Base-by-base conservation (phyloP, 768 basidiomycete species). In the Phaffia tasmanica region DNA sequence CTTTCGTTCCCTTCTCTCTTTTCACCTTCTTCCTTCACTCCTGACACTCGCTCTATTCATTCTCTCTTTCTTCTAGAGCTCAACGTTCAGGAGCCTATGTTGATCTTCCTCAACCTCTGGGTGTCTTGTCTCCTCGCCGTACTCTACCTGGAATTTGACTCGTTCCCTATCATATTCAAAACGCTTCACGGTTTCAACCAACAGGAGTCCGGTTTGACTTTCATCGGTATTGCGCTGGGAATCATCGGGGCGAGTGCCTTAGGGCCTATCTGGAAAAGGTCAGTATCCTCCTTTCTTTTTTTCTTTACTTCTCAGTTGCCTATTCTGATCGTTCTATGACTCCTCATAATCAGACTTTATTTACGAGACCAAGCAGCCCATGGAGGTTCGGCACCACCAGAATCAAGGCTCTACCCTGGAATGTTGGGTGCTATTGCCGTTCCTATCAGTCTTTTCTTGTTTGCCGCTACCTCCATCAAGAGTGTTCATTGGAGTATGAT, bases 391-490 rank as follows among this genome's bases (percentile, higher is more conserved):
- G 62, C 62, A 6, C 57, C 48, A 15, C 67, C 67, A 1, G 67
- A 69, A 32, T 50, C 57, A 6, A 49, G 62, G 3, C 51, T 69
- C 1, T 63, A 59, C 8, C 29, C 50, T 1, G 57, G 62, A 14
- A 64, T 69, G 62, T 6, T 54, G 27, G 67, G 67, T 21, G 62
- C 62, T 5, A 50, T 69, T 32, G 49, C 63, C 23, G 57, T 56
- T 25, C 67, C 67, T 1, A 56, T 69, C 15, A 32, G 80, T 21
- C 76, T 84, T 1, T 82, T 82, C 74, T 80, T 81, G 75, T 79
- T 84, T 62, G 83, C 83, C 2, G 83, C 82, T 69, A 83, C 82
- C 1, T 81, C 80, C 2, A 81, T 81, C 73, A 67, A 71, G 2
- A 72, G 72, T 9, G 79, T 83, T 0, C 81, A 79, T 65, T 81